Base-by-base conservation (phyloP, 345 rosid species). In the Camelina hispida region DNA sequence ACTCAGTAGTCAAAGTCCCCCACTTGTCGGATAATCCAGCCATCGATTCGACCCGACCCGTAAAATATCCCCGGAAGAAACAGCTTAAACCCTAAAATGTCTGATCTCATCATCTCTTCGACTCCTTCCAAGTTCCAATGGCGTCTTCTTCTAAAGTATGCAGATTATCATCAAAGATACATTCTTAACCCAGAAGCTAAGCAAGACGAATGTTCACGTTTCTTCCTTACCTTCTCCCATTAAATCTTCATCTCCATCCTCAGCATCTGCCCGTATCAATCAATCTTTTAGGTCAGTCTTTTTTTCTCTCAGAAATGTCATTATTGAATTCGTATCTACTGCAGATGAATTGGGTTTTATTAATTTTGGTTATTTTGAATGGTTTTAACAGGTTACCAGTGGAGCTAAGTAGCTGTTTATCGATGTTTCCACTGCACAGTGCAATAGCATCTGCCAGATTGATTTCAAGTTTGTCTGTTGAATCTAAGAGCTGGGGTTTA, bases 391-490 rank as follows among this genome's bases (percentile, higher is more conserved):
- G 91, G 63, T 79, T 89, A 56, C 93, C 90, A 1, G 64, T 80
- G 85, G 88, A 86, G 76, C 56, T 89, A 83, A 84, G 92, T 80
- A 68, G 79, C 74, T 75, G 63, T 61, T 4, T 61, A 4, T 68
- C 90, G 4, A 82, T 89, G 90, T 38, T 85, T 69, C 95, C 95
- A 3, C 81, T 91, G 59, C 86, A 91, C 78, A 86, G 83, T 56
- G 91, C 91, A 1, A 77, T 84, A 56, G 97, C 95, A 42, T 84
- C 88, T 15, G 80, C 95, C 8, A 83, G 88, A 78, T 77, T 91
- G 71, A 62, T 76, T 1, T 91, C 95, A 53, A 85, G 86, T 74
- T 83, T 89, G 84, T 76, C 97, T n/a, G 66, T 73, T 52, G 93
- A 81, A 60, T 85, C 89, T 54, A 84, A 62, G 62, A 75, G 75